Percentiles rank a stretch among this genome's conserved stretches.
Evolutionary conservation across 2,329 filamentous ascomycete genomes (phyloP).

Genomic region (Karstenula rhodostoma): DNA sequence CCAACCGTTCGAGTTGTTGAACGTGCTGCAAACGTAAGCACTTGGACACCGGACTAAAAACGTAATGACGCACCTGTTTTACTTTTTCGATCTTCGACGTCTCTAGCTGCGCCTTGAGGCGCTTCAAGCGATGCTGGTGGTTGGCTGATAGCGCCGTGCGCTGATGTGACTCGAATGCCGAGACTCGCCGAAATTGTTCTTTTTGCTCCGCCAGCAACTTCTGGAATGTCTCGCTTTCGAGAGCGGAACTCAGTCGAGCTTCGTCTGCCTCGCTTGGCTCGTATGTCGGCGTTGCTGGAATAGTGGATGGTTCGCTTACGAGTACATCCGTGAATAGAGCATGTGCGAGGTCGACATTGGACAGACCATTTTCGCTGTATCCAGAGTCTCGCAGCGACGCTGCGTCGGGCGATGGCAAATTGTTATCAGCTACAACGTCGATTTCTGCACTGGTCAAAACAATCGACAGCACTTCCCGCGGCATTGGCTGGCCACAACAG

Average conservation of each 20-base stretch:
- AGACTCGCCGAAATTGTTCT: constrained; percentile 40
- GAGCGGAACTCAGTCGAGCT: constrained; percentile 30
- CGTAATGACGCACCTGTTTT: constrained; percentile 38
- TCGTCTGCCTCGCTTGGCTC: constrained; percentile 23
- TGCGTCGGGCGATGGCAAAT: constrained; percentile 26
- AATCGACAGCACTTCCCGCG: constrained; percentile 49
- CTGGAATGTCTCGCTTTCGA: constrained; percentile 39
- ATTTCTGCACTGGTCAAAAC: constrained; percentile 51
- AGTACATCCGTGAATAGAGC: constrained; percentile 14
- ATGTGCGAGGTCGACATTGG: constrained; percentile 30
- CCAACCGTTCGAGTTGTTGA: constrained; percentile 50
- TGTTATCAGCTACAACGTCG: constrained; percentile 31
- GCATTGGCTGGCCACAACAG: constrained; percentile 53
- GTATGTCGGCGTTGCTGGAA: constrained; percentile 19
- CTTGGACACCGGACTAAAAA: constrained; percentile 12
- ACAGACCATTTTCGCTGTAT: constrained; percentile 38
- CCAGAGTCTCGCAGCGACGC: constrained; percentile 33
- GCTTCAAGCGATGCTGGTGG: constrained; percentile 33
- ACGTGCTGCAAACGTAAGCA: constrained; percentile 46
- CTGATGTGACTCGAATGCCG: constrained; percentile 45
- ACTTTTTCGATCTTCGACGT: constrained; percentile 28
- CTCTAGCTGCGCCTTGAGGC: constrained; percentile 32
- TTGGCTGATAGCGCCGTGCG: constrained; percentile 38
- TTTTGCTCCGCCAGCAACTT: constrained; percentile 37
- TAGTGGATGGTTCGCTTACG: constrained; percentile 18